These are phyloP conservation scores for Boletus barrowsii DNA, from an alignment of 768 basidiomycete genomes.

Conservation along the genomic window DNA sequence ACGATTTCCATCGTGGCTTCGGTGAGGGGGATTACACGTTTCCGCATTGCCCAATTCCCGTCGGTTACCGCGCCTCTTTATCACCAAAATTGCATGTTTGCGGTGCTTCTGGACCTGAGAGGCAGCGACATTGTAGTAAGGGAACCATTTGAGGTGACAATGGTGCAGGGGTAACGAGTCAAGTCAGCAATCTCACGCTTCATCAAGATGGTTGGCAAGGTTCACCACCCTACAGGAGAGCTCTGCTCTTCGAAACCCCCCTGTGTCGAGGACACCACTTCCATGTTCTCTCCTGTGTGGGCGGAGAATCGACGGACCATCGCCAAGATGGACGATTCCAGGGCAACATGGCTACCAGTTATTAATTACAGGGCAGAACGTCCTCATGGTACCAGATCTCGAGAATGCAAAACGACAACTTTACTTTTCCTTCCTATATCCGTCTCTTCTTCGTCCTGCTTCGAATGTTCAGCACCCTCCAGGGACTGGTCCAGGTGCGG, in stretches of 20 bases:
- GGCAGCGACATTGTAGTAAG: background rate
- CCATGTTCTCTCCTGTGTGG: conserved; percentile 8
- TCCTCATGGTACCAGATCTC: conserved; percentile 13
- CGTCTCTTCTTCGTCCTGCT: background rate
- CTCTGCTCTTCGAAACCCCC: background rate
- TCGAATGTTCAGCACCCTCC: conserved; percentile 26
- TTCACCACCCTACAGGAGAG: no score
- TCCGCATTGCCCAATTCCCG: conserved; percentile 32
- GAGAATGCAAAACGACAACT: background rate
- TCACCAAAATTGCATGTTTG: conserved; percentile 22
- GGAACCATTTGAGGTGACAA: background rate
- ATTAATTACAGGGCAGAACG: conserved; percentile 9
- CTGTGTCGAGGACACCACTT: background rate
- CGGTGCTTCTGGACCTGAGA: conserved; percentile 18
- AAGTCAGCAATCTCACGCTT: conserved; percentile 6
- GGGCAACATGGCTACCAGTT: conserved; percentile 14
- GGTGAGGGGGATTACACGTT: conserved; percentile 29
- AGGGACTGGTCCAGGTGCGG: conserved; percentile 37
- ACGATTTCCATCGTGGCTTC: conserved; percentile 34
- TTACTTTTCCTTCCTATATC: conserved; percentile 2
- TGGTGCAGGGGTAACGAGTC: background rate
- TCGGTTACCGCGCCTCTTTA: conserved; percentile 29
- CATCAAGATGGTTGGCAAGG: background rate
- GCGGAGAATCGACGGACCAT: conserved; percentile 21
- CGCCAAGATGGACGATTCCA: conserved; percentile 12